Evolutionary conservation across 2,329 filamentous ascomycete species (phyloP), one percentile per base, ranked within the genome.

Genomic region (Byssothecium circinans): DNA sequence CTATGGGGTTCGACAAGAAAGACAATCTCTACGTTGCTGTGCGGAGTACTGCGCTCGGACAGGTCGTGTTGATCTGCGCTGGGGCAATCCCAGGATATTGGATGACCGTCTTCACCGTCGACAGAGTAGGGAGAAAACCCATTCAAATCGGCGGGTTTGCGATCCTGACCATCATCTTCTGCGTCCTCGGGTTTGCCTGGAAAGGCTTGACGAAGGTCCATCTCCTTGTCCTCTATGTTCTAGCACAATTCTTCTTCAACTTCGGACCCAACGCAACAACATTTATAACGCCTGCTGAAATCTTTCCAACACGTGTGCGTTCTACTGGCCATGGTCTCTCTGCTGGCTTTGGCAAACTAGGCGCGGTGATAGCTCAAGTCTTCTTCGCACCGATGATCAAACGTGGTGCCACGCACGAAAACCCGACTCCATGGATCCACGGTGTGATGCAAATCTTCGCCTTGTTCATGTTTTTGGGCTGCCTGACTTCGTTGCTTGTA

Each of bases 41-140:
- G 52, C 85, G 84, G 75, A 88, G 88, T 72, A 89, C 84, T 7
- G 86, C 88, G 41, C 80, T 89, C 17, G 88, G 88, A 8, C 91
- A 92, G 74, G 74, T 91, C 58, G 89, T 91, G 57, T 80, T 91
- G 41, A 84, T 91, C 57, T 83, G 87, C 49, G 88, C 88, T 3
- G 88, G 88, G 47, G 86, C 88, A 39, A 87, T 91, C 12, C 88
- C 88, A 0, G 88, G 88, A 12, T 91, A 91, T 76, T 91, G 88
- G 88, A 81, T 89, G 14, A 88, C 87, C 0, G 87, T 91, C 5
- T 83, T 83, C 11, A 83, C 82, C 1, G 82, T 90, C 47, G 88
- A 92, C 70, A 87, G 80, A 1, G 61, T 91, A 12, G 88, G 88
- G 44, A 86, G 88, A 62, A 91, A 89, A 75, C 82, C 87, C 1